Base-by-base conservation (phyloP, 2,329 filamentous ascomycete species). In the Byssothecium circinans region DNA sequence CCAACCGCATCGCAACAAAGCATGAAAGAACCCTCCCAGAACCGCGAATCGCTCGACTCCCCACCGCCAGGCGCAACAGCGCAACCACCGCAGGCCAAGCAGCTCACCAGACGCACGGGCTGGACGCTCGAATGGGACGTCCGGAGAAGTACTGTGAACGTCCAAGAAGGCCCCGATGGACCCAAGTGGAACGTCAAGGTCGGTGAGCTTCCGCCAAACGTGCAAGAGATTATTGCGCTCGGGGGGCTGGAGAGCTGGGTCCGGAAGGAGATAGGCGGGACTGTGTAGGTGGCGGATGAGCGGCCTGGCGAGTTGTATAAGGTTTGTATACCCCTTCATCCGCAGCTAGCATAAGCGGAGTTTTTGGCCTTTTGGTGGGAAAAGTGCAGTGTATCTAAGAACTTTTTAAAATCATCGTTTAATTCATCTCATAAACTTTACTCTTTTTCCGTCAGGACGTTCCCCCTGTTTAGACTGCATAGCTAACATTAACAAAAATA, bases 101-200 rank as follows among this genome's bases (percentile, higher is more conserved):
- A 77, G 34, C 70, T 83, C 14, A 91, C 89, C 0, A 78, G 85
- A 22, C 79, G 89, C 23, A 95, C 89, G 0, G 89, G 89, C 12
- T 96, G 90, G 91, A 91, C 77, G 41, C 77, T 95, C 22, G 78
- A 81, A 3, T 95, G 90, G 90, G 89, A 96, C 68, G 83, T 95
- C 10, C 75, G 80, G 48, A 77, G 86, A 48, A 89, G 84, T 68
- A 82, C 80, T 60, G 85, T 95, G 5, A 78, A 79, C 1, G 79
- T 95, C 1, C 81, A 81, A 17, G 88, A 95, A 73, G 85, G 85
- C 1, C 74, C 83, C 45, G 78, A 78, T 37, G 88, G 87, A 1
- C 67, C 78, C 46, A 81, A 74, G 30, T 96, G 89, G 90, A 86
- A 78, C 41, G 82, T 94, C 66, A 89, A 87, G 73, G 89, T 95